Evolutionary conservation across 768 basidiomycete species (phyloP).

Genomic region (Trametes coccinea): DNA sequence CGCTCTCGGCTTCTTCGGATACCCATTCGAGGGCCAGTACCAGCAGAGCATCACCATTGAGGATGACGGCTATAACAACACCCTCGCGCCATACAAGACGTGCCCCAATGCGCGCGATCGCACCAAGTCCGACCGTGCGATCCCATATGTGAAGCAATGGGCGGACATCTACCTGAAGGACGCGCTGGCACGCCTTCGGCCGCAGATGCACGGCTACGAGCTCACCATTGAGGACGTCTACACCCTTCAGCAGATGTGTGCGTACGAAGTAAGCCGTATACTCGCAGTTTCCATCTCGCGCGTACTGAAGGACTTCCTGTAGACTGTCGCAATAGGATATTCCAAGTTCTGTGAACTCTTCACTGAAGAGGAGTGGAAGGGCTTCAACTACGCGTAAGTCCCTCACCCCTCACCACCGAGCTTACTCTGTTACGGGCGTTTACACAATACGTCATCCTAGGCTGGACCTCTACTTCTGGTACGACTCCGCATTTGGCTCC

Average conservation of each 20-base stretch:
- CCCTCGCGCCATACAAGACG: constrained; percentile 83
- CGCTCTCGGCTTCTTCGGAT: constrained; percentile 53
- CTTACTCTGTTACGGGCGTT: neutral
- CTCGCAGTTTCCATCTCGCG: neutral
- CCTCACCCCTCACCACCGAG: neutral
- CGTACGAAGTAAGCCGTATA: constrained; percentile 64
- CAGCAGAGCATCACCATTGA: constrained; percentile 46
- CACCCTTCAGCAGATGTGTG: constrained; percentile 78
- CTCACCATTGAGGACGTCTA: constrained; percentile 71
- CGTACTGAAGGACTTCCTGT: neutral
- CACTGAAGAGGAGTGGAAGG: constrained; percentile 90
- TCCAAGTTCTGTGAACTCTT: constrained; percentile 91
- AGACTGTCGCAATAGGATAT: constrained; percentile 91
- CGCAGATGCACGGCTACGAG: constrained; percentile 58
- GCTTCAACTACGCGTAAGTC: constrained; percentile 81
- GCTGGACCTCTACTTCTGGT: constrained; percentile 68
- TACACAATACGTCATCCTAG: constrained; percentile 34
- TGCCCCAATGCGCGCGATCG: constrained; percentile 61
- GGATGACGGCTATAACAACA: constrained; percentile 51
- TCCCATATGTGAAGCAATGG: constrained; percentile 65
- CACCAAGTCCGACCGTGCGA: constrained; percentile 56
- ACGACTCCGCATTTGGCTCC: constrained; percentile 74
- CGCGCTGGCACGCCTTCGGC: constrained; percentile 61
- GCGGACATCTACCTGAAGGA: constrained; percentile 66
- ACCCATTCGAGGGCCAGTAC: constrained; percentile 45